Base-by-base conservation (phyloP, 306 rosid species). In the Corylus americana region DNA sequence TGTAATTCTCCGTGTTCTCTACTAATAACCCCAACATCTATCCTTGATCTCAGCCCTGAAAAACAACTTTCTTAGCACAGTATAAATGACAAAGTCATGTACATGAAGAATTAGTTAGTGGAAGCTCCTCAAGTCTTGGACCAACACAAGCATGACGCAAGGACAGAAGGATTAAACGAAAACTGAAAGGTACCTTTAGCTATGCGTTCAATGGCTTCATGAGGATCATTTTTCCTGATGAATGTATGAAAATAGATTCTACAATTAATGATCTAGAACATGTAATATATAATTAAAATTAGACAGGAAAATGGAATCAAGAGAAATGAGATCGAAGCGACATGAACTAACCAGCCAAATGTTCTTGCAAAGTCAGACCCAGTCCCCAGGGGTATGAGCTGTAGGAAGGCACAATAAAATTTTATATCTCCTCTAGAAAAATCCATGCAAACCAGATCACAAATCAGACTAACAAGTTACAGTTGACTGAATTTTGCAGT, bases 361-460 rank as follows among this genome's bases (percentile, higher is more conserved):
- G 98, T 84, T 86, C 94, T 84, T 59, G 98, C 96, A 77, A 95
- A 95, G 79, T 95, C 99, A 10, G 98, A 93, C 63, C 98, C 99
- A 51, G 99, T 95, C 57, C 99, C 99, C 66, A 95, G 78, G 74
- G 99, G 99, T 61, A 95, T 93, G 62, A 95, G 88, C 99, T 95
- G 92, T 82, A 90, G 29, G 87, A 86, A 77, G 78, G 70, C 83
- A 78, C 50, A 82, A 71, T 76, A 81, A 31, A 59, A 73, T 42
- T 42, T 87, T 66, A 80, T 20, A 64, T 61, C 55, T 55, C 75
- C 45, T 37, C 78, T 66, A 13, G 74, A 71, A 70, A 71, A 78
- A 54, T 79, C 71, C 82, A 80, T 75, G 63, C 55, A 66, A 62
- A 67, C 35, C 8, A 57, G 72, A 57, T 39, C 27, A 69, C 25